These are phyloP conservation scores for Periconia sp. DNA, from an alignment of 2,329 filamentous ascomycete genomes.

Conservation along the genomic window DNA sequence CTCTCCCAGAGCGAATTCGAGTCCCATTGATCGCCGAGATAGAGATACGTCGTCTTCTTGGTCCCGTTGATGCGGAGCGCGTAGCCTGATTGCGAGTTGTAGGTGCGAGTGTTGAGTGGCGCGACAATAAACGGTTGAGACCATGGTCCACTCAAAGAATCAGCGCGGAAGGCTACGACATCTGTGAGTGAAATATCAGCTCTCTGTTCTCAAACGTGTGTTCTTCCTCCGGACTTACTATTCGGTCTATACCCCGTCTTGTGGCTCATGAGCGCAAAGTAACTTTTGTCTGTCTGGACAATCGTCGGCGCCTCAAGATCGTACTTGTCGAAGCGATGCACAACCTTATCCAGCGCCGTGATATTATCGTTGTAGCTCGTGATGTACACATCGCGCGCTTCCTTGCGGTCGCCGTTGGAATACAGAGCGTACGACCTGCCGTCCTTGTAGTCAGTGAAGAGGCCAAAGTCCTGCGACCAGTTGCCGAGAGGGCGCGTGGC, in stretches of 20 bases:
- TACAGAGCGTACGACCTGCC: constrained; percentile 60
- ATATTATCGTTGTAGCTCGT: constrained; percentile 57
- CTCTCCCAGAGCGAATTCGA: constrained; percentile 60
- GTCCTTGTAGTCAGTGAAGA: constrained; percentile 63
- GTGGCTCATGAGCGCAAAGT: constrained; percentile 64
- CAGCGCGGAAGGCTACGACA: constrained; percentile 59
- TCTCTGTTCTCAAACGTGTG: not conserved
- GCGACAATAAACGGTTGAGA: constrained; percentile 58
- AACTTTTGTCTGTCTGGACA: constrained; percentile 61
- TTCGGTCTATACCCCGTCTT: constrained; percentile 67
- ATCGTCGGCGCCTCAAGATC: constrained; percentile 64
- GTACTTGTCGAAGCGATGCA: constrained; percentile 61
- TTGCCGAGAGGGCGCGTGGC: constrained; percentile 60
- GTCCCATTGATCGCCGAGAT: constrained; percentile 58
- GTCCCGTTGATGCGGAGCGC: constrained; percentile 52
- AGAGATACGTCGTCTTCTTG: constrained; percentile 54
- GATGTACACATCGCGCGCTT: constrained; percentile 61
- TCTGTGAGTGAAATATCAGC: constrained; percentile 32
- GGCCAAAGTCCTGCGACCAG: constrained; percentile 64
- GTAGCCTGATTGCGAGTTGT: constrained; percentile 57
- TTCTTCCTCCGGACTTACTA: constrained; percentile 31
- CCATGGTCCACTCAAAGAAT: constrained; percentile 55
- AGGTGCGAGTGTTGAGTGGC: constrained; percentile 55
- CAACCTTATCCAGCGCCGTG: constrained; percentile 54
- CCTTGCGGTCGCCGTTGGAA: constrained; percentile 59